phyloP scores from a whole-genome alignment of 768 basidiomycete genomes.

The Coprinellus micaceus region DNA sequence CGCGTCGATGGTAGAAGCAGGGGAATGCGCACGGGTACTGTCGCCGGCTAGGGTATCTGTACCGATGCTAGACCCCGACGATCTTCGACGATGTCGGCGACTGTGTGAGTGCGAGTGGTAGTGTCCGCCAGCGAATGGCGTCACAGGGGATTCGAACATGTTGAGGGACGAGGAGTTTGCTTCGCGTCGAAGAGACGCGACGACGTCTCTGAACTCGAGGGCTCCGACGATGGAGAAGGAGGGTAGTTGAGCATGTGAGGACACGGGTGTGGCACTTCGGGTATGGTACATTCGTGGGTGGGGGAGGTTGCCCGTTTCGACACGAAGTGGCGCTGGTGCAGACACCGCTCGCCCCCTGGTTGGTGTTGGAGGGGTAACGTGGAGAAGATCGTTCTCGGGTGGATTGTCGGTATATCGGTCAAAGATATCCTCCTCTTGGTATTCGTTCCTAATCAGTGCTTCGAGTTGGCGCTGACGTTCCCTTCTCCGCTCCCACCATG shows the following conservation, averaged over 20 bases:
- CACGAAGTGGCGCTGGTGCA: slow-evolving; percentile 30
- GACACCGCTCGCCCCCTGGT: slow-evolving; percentile 40
- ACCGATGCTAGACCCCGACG: slow-evolving; percentile 4
- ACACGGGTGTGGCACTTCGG: slow-evolving; percentile 28
- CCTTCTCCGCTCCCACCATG: slow-evolving; percentile 67
- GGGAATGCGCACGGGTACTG: slow-evolving; percentile 8
- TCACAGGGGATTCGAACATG: slow-evolving; percentile 61
- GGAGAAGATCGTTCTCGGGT: slow-evolving; percentile 21
- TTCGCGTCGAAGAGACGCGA: slow-evolving; percentile 72
- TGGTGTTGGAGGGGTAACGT: slow-evolving; percentile 29
- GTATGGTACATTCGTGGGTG: slow-evolving; percentile 33
- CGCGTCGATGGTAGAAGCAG: slow-evolving; percentile 14
- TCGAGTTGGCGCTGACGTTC: slow-evolving; percentile 47
- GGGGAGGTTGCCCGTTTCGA: slow-evolving; percentile 36
- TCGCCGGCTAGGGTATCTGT: not conserved
- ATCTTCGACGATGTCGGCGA: slow-evolving; percentile 6
- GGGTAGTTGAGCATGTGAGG: slow-evolving; percentile 53
- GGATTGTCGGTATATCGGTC: slow-evolving; percentile 58
- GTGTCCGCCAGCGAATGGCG: slow-evolving; percentile 75
- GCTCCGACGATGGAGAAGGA: slow-evolving; percentile 93
- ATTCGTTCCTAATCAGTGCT: slow-evolving; percentile 56
- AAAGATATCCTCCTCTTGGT: slow-evolving; percentile 41
- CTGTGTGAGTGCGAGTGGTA: slow-evolving; percentile 48
- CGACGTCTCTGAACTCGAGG: slow-evolving; percentile 91
- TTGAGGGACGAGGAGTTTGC: slow-evolving; percentile 55